Evolutionary conservation across 257 asterid genomes (phyloP), one percentile per base, ranked within the genome.

Genomic region (Leonotis leonurus): DNA sequence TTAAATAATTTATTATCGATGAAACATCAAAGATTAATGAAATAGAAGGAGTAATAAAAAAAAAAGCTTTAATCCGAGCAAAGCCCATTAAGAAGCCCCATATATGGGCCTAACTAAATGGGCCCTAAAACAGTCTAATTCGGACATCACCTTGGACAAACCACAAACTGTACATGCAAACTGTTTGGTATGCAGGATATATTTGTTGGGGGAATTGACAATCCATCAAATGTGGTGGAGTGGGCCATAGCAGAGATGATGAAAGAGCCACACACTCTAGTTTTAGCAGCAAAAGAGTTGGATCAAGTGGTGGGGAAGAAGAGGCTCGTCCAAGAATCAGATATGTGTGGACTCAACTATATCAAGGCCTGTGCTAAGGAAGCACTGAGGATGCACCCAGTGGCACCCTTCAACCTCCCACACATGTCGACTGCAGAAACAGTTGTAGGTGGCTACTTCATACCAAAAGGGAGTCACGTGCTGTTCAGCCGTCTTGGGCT

Each of bases 391-490:
- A 25, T 76, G 8, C 81, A 76, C 58, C 81, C 78, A 0, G 1
- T 64, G 0, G n/a, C 46, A 3, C 64, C 66, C 1, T 68, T 76
- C 53, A 76, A 63, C 1, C 49, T 55, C 9, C 73, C 75, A 6
- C 75, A 71, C 6, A 48, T 59, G 0, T 59, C 72, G 13, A 36
- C 33, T 0, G 6, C 14, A 0, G 76, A 75, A 14, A 6, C 60
- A 0, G 24, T n/a, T 6, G 65, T 75, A 0, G 74, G 39, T n/a
- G 65, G 69, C 20, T 69, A 77, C 13, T 70, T 56, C 40, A 66
- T 73, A 49, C 82, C 76, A 0, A 61, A 73, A 35, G 82, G 76
- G 1, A 77, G 76, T 24, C 64, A 64, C 5, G 56, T 77, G 8
- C 2, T 68, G 4, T 9, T 77, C n/a, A 77, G 71, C n/a, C 71